Base-by-base conservation (phyloP, 2,329 filamentous ascomycete species). In the Ceratocystis papillata region DNA sequence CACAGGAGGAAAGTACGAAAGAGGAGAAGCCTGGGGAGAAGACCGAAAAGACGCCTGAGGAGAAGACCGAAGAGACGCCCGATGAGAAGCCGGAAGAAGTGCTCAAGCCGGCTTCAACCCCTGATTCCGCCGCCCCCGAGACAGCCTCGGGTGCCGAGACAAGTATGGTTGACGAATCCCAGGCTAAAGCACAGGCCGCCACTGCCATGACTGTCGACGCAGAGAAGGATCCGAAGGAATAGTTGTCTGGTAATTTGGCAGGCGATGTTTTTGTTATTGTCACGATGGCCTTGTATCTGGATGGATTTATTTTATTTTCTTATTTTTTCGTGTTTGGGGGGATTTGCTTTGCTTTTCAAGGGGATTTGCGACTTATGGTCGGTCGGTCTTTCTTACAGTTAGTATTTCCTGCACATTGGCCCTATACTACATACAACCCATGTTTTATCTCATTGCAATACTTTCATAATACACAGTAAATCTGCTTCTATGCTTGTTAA, bases 41-140 rank as follows among this genome's bases (percentile, higher is more conserved):
- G 45, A 5, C 57, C 17, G 68, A 46, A 8, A 63, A 61, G 22
- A 60, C 37, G 25, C 22, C 53, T 15, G 55, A 55, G 2, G 63
- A 46, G 17, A 45, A 45, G 45, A 5, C 57, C 5, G 33, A 37
- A 55, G 46, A 60, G n/a, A 68, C 69, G 44, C 65, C 69, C 10
- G 62, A 68, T 3, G 68, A 69, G 15, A 70, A 70, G 37, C 69
- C 71, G 30, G 61, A 70, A 41, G 37, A 41, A 41, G 37, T 41
- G 37, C 37, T 41, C 37, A 41, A 41, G 37, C 37, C 37, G 12
- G 70, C 55, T 5, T 28, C 33, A 45, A 48, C n/a, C 2, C 33
- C 63, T 17, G 66, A 25, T 6, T 72, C 69, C 7, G 66, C 67
- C 45, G 2, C 10, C 37, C 12, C 37, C 37, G 37, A 41, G 37